Conservation (phyloP, 768 basidiomycete species). For the Leccinum pellstonianum region DNA sequence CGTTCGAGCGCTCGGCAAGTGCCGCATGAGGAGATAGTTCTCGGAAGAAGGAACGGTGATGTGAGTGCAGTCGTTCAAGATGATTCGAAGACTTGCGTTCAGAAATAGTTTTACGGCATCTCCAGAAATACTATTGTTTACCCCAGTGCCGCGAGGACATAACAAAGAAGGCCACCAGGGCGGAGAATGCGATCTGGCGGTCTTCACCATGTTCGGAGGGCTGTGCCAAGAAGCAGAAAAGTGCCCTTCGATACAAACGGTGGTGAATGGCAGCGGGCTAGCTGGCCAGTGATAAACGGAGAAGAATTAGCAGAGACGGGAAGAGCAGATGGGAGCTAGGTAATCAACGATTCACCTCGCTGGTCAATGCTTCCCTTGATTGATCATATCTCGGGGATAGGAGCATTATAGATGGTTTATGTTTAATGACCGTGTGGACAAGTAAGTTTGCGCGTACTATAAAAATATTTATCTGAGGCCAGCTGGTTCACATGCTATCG, state of each 20-base stretch:
- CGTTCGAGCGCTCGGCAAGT: slow-evolving; percentile 51
- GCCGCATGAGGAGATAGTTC: slow-evolving; percentile 42
- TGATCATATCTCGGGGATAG: background rate
- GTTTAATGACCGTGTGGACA: background rate
- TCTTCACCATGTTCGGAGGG: background rate
- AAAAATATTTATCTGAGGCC: background rate
- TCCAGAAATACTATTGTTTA: background rate
- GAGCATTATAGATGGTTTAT: background rate
- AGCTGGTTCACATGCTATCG: background rate
- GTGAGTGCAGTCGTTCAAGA: background rate
- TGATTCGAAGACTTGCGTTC: background rate
- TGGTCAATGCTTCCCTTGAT: background rate
- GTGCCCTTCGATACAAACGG: background rate
- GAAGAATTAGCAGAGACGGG: background rate
- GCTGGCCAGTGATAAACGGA: background rate
- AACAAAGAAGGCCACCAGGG: background rate
- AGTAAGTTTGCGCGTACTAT: background rate
- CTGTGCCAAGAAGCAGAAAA: background rate
- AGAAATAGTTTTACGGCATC: background rate
- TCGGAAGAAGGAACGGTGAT: background rate
- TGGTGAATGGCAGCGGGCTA: background rate
- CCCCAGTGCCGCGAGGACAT: background rate
- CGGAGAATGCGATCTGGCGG: background rate
- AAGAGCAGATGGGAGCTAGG: background rate
- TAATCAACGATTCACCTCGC: background rate